A percentile compares a stretch with the other conserved stretches of the same genome.
Conservation (phyloP, 2,329 filamentous ascomycete species). For the Domatiomyces globalis region DNA sequence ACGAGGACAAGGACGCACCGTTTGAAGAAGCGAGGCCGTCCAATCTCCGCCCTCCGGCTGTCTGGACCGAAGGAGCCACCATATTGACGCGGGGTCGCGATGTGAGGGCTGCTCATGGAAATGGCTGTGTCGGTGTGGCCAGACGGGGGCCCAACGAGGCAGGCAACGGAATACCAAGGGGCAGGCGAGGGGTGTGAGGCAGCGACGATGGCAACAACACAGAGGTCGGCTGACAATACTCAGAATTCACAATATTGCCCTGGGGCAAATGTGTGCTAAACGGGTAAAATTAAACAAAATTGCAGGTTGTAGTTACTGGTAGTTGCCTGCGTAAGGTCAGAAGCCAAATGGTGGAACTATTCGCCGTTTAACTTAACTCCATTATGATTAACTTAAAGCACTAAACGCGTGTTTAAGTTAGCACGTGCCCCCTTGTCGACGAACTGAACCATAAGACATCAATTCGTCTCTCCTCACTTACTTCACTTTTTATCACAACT, state of each 20-base stretch:
- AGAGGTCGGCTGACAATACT: background rate
- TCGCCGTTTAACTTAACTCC: background rate
- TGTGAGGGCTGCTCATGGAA: slow-evolving; percentile 38
- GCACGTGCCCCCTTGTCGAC: too few species aligned
- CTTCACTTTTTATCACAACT: too few species aligned
- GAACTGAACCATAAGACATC: too few species aligned
- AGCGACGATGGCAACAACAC: background rate
- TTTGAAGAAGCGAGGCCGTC: slow-evolving; percentile 54
- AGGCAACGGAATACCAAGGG: background rate
- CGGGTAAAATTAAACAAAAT: background rate
- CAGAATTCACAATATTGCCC: too few species aligned
- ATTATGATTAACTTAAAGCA: too few species aligned
- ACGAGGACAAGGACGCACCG: slow-evolving; percentile 27
- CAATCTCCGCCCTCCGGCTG: slow-evolving; percentile 38
- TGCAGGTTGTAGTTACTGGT: background rate
- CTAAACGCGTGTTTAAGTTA: background rate
- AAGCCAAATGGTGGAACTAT: background rate
- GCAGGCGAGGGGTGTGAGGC: background rate
- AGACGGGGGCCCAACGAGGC: background rate
- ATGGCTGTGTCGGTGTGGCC: background rate
- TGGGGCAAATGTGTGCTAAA: too few species aligned
- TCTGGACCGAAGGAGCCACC: slow-evolving; percentile 41
- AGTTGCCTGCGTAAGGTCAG: too few species aligned
- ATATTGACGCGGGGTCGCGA: slow-evolving; percentile 45
- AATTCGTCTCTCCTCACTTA: too few species aligned